A percentile compares a stretch with the other conserved stretches of the same genome.
phyloP scores from a whole-genome alignment of 352 stramenopile species.

The Saprolegnia parasitica region DNA sequence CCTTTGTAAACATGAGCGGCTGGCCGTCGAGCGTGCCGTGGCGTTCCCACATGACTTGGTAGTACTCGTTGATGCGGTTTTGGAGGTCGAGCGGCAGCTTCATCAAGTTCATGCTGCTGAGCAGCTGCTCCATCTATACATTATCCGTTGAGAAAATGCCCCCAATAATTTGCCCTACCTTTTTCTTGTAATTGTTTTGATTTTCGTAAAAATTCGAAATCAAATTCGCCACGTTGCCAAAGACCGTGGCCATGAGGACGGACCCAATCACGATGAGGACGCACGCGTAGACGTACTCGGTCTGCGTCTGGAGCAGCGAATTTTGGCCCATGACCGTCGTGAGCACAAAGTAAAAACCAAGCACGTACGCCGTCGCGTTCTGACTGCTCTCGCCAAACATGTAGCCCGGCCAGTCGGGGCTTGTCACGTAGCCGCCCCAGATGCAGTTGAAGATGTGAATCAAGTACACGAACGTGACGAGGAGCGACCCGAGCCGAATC shows the following conservation, averaged over 20 bases:
- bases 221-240: slow-evolving; percentile 82
- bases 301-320: slow-evolving; percentile 62
- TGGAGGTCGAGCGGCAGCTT: slow-evolving; percentile 73
- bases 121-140: slow-evolving; percentile 67
- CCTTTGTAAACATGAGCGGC: slow-evolving; percentile 68
- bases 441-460: slow-evolving; percentile 27
- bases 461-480: slow-evolving; percentile 25
- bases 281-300: slow-evolving; percentile 69
- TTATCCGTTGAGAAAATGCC: not conserved
- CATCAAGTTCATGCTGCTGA: slow-evolving; percentile 80
- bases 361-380: slow-evolving; percentile 44
- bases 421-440: slow-evolving; percentile 12
- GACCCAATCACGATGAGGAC: slow-evolving; percentile 63
- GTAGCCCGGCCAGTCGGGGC: not conserved
- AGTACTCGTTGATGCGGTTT: slow-evolving; percentile 83
- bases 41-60: slow-evolving; percentile 82
- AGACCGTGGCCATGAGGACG: slow-evolving; percentile 80
- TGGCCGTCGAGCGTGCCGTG: slow-evolving; percentile 75
- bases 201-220: slow-evolving; percentile 87
- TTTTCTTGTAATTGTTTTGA: slow-evolving; percentile 79
- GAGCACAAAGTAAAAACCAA: slow-evolving; percentile 60
- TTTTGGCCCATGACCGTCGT: slow-evolving; percentile 82
- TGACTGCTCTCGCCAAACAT: not conserved
- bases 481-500: slow-evolving; percentile 48
- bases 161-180: slow-evolving; percentile 33